phyloP scores from a whole-genome alignment of 2,329 filamentous ascomycete species.

The Apiospora aurea region DNA sequence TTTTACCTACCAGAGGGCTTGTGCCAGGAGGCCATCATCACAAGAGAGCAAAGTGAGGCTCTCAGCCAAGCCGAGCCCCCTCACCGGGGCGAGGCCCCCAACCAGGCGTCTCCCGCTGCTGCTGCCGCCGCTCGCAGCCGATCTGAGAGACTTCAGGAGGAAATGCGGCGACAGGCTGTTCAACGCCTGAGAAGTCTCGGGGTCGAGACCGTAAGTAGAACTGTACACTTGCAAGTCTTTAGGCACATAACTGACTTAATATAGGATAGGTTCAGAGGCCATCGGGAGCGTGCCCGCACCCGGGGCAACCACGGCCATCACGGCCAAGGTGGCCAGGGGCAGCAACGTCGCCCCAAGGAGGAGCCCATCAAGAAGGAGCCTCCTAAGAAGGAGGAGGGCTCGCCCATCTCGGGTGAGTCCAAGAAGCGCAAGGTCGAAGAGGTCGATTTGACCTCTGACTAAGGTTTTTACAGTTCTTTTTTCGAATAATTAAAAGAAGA shows the following conservation, averaged over 20 bases:
- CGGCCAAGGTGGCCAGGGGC: background rate
- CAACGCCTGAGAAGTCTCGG: background rate
- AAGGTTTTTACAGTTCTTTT: background rate
- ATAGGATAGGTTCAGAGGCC: background rate
- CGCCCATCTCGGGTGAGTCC: background rate
- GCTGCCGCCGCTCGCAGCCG: background rate
- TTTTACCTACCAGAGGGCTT: background rate
- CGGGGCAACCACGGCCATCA: background rate
- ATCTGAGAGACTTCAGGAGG: background rate
- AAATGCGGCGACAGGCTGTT: background rate
- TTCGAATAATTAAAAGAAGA: background rate
- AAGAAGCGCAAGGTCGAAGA: constrained; percentile 1
- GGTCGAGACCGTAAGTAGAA: background rate
- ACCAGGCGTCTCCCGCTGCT: background rate
- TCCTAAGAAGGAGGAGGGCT: background rate
- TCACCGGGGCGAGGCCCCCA: background rate
- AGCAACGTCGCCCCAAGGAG: background rate
- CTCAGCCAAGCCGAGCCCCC: background rate
- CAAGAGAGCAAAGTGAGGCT: background rate
- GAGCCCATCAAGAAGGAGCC: background rate
- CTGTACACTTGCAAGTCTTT: background rate
- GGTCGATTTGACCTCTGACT: constrained; percentile 10
- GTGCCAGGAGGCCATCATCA: background rate
- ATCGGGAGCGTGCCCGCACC: background rate
- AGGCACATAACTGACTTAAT: background rate